Evolutionary conservation across 2,329 filamentous ascomycete genomes (phyloP), one percentile per base, ranked within the genome.

Genomic region (Paecilomyces dactylethromorphus): DNA sequence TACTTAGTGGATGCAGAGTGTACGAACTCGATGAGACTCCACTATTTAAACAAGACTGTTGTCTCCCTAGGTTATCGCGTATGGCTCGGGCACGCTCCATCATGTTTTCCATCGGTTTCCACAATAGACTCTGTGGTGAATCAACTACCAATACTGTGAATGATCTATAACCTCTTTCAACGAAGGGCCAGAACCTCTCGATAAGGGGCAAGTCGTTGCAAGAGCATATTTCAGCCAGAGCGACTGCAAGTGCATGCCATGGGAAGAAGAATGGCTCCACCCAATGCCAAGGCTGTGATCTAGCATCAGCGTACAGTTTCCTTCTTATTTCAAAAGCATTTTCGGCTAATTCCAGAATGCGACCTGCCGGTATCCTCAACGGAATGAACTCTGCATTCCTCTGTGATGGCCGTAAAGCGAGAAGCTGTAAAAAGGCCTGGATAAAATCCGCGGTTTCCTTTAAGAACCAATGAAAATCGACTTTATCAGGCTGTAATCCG

Each of bases 231-330:
- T 72, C 69, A 12, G 69, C 67, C 21, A 72, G 59, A 18, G 69
- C 70, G 11, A 73, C 69, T 3, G 69, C 68, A 3, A 73, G 63
- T 1, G 63, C 66, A 49, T 72, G 71, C 71, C 71, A 73, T 0
- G 69, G 71, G 22, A 69, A 66, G 63, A 69, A 73, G 22, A 70
- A 54, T 3, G 61, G 62, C 2, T 62, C 63, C 26, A 67, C 65
- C 70, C 70, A 72, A n/a, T 55, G 59, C 68, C 68, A 73, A 3
- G 61, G 55, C 7, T 54, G 22, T 15, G 60, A 50, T 58, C 32
- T 11, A 15, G 13, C 32, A 35, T 35, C 32, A 35, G 32, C 5
- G 13, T 35, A 35, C 11, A 35, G 5, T 12, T 10, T 35, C 5
- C 13, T 35, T 10, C 32, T 11, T 15, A 35, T 10, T 12, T 35